Evolutionary conservation across 345 rosid genomes (phyloP), one percentile per base, ranked within the genome.

Genomic region (Populus deltoides): DNA sequence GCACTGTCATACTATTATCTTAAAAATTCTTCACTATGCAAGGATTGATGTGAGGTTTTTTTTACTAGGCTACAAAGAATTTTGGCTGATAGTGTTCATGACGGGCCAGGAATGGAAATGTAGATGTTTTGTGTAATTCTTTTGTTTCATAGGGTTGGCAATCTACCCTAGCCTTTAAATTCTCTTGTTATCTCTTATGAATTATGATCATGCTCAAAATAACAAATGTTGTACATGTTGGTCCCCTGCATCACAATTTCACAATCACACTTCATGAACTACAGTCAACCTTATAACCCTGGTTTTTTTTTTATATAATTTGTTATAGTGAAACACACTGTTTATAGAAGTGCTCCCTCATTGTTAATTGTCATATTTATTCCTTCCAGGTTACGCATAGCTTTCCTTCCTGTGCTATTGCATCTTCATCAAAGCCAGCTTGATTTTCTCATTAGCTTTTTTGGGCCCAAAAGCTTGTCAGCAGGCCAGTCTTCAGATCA

Each of bases 361-460:
- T 2, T 82, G 76, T 68, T 74, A 20, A 77, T 74, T 68, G 36
- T 82, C 79, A 71, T 22, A n/a, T 75, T 82, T 70, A 41, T 18
- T 79, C 25, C 49, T 73, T 84, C 31, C 91, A 96, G 98, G 88
- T 88, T 93, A 79, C 86, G 86, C 74, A 76, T 91, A 73, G 92
- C 94, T 45, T 80, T 92, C 73, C 94, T 93, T 83, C 98, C 99
- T 81, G 75, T 92, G 79, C 84, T 84, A 78, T 84, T 96, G 85
- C 98, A 92, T 85, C 95, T 96, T 84, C 98, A 93, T 87, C 99
- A 96, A 85, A 81, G 91, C 83, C 99, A 96, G 51, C 90, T 93
- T 78, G 98, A 96, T 82, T 96, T 96, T 84, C 93, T 96, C 72
- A 83, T 92, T 75, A 84, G 85, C 77, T 93, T 90, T 81, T 96